Evolutionary conservation across 73 alveolate genomes (phyloP).

Genomic region (Durusdinium trenchii): DNA sequence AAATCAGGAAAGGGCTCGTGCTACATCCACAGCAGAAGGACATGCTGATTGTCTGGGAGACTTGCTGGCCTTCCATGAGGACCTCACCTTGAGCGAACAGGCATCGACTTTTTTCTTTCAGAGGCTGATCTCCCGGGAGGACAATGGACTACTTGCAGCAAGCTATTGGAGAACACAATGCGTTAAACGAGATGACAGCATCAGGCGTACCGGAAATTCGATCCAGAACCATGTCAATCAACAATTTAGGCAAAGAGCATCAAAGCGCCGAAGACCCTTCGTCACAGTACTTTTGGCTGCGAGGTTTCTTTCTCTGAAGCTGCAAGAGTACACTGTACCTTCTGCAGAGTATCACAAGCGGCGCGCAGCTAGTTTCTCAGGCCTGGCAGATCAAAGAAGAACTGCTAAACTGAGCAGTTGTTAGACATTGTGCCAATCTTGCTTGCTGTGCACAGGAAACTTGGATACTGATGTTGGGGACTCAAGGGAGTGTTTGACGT

Average conservation of each 20-base stretch:
- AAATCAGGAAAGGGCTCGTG: constrained; percentile 35
- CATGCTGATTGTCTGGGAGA: constrained; percentile 85
- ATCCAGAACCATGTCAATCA: no score
- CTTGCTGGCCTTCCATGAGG: constrained; percentile 81
- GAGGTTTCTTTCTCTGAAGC: constrained; percentile 57
- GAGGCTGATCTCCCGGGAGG: background rate
- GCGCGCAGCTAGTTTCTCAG: background rate
- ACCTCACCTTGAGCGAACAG: background rate
- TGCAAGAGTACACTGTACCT: constrained; percentile 88
- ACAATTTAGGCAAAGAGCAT: no score
- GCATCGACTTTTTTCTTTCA: background rate
- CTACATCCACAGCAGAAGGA: constrained; percentile 67
- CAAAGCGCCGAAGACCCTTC: no score
- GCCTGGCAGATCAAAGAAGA: background rate
- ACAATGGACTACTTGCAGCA: constrained; percentile 55
- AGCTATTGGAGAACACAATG: constrained; percentile 88
- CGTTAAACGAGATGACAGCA: constrained; percentile 93
- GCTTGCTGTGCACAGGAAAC: no score
- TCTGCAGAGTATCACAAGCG: constrained; percentile 84
- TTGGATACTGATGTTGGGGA: no score
- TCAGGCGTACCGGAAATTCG: background rate
- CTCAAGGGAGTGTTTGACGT: no score
- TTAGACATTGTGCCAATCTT: no score
- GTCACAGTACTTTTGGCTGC: background rate
- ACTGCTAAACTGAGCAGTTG: no score